Evolutionary conservation across 768 basidiomycete species (phyloP).

Genomic region (Boletus sp.): DNA sequence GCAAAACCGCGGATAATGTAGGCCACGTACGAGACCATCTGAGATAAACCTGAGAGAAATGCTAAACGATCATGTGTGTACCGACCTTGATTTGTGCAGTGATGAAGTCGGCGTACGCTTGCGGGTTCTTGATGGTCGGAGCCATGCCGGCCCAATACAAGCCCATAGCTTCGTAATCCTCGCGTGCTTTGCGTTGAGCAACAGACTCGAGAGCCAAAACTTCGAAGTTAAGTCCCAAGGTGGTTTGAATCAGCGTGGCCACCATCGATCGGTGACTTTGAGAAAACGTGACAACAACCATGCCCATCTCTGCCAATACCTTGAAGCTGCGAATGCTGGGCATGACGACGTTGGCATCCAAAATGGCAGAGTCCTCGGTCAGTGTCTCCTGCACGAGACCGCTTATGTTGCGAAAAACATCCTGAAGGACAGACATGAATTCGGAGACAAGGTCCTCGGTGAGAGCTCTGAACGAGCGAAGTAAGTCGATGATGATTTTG

Average conservation of each 20-base stretch:
- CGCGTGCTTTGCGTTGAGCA: conserved; percentile 74
- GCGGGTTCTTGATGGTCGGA: conserved; percentile 65
- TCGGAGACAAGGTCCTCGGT: conserved; percentile 74
- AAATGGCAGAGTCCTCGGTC: conserved; percentile 54
- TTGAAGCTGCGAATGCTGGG: conserved; percentile 87
- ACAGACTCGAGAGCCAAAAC: conserved; percentile 77
- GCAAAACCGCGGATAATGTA: conserved; percentile 76
- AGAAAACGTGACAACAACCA: conserved; percentile 87
- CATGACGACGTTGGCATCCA: conserved; percentile 59
- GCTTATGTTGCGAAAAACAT: conserved; percentile 73
- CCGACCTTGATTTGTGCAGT: conserved; percentile 87
- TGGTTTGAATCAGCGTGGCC: conserved; percentile 61
- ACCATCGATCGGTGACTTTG: conserved; percentile 75
- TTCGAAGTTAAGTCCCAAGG: conserved; percentile 76
- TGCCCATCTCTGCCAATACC: conserved; percentile 89
- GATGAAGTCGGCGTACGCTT: conserved; percentile 79
- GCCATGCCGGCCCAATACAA: conserved; percentile 83
- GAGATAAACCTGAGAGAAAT: conserved; percentile 7
- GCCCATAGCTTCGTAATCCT: conserved; percentile 79
- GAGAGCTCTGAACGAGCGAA: conserved; percentile 70
- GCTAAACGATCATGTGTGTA: background rate
- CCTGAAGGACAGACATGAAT: conserved; percentile 78
- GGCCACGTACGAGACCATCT: conserved; percentile 91
- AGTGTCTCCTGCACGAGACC: conserved; percentile 73
- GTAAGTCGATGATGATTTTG: conserved; percentile 88